phyloP scores from a whole-genome alignment of 2,329 filamentous ascomycete genomes.

The Ceratocystis diversiconidia region DNA sequence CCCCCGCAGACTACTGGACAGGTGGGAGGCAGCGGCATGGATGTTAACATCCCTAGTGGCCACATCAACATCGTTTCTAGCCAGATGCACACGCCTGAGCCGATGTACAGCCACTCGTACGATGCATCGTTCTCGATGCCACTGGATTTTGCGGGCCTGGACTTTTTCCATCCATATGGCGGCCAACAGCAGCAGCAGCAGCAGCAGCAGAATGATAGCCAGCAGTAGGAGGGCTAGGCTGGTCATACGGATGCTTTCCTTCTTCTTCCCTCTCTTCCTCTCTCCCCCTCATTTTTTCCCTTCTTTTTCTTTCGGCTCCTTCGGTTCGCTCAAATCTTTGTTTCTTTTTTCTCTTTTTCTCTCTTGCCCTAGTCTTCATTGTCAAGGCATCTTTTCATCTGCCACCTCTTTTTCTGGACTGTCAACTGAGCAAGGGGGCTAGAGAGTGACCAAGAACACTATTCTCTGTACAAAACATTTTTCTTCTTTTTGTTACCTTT shows the following conservation, averaged over 20 bases:
- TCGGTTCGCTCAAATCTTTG: neutral
- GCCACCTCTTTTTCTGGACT: neutral
- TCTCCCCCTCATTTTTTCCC: neutral
- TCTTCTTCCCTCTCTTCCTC: neutral
- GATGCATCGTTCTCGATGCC: neutral
- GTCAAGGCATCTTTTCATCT: neutral
- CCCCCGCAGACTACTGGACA: neutral
- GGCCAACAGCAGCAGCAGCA: neutral
- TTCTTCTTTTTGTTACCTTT: constrained; percentile 24
- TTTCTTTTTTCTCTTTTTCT: neutral
- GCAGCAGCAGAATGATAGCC: neutral
- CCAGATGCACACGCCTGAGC: neutral
- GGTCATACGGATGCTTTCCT: neutral
- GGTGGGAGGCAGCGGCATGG: neutral
- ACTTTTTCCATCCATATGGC: neutral
- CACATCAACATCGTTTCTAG: neutral
- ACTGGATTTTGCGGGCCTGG: neutral
- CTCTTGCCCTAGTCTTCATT: neutral
- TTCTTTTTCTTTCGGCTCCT: neutral
- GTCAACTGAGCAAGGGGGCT: neutral
- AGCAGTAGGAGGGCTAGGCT: neutral
- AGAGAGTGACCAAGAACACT: constrained; percentile 7
- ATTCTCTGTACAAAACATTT: constrained; percentile 21
- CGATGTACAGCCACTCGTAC: neutral
- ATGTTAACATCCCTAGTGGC: neutral